Percentiles rank a stretch among this genome's conserved stretches.
phyloP scores from a whole-genome alignment of 2,329 filamentous ascomycete genomes.

The Lachnum nothofagi region DNA sequence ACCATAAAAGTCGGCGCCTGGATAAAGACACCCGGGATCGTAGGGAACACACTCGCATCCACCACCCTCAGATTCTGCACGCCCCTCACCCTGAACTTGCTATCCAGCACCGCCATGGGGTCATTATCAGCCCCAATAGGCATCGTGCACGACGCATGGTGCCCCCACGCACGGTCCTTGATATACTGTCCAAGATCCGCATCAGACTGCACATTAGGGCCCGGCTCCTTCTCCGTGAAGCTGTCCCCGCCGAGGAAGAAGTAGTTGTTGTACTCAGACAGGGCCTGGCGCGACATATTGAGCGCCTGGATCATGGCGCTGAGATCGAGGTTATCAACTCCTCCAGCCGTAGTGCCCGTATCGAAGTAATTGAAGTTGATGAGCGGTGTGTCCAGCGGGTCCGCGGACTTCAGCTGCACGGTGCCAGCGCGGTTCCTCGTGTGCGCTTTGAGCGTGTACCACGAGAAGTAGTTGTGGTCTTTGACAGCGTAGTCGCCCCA shows the following conservation, averaged over 20 bases:
- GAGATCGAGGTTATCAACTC: slow-evolving; percentile 16
- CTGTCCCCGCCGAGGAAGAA: slow-evolving; percentile 38
- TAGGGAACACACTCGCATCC: slow-evolving; percentile 54
- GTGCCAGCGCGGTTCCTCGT: slow-evolving; percentile 58
- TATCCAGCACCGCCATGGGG: slow-evolving; percentile 39
- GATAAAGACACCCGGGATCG: slow-evolving; percentile 47
- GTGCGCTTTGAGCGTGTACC: slow-evolving; percentile 53
- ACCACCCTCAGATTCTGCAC: slow-evolving; percentile 47
- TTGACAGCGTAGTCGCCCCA: slow-evolving; percentile 34
- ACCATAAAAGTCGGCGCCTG: slow-evolving; percentile 50
- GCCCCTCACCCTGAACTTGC: slow-evolving; percentile 32
- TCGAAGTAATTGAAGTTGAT: slow-evolving; percentile 60
- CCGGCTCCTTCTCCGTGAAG: slow-evolving; percentile 43
- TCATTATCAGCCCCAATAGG: slow-evolving; percentile 47
- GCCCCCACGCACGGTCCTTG: slow-evolving; percentile 48
- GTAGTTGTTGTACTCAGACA: slow-evolving; percentile 31
- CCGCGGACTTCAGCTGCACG: slow-evolving; percentile 54
- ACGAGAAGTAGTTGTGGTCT: slow-evolving; percentile 37
- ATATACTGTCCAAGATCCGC: slow-evolving; percentile 44
- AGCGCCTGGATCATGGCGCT: slow-evolving; percentile 20
- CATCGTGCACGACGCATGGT: slow-evolving; percentile 18
- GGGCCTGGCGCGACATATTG: slow-evolving; percentile 26
- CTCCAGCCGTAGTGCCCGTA: slow-evolving; percentile 34
- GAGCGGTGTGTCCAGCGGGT: slow-evolving; percentile 59
- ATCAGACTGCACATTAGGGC: slow-evolving; percentile 37